phyloP scores from a whole-genome alignment of 108 stramenopile genomes.

The Mediolabrus comicus region DNA sequence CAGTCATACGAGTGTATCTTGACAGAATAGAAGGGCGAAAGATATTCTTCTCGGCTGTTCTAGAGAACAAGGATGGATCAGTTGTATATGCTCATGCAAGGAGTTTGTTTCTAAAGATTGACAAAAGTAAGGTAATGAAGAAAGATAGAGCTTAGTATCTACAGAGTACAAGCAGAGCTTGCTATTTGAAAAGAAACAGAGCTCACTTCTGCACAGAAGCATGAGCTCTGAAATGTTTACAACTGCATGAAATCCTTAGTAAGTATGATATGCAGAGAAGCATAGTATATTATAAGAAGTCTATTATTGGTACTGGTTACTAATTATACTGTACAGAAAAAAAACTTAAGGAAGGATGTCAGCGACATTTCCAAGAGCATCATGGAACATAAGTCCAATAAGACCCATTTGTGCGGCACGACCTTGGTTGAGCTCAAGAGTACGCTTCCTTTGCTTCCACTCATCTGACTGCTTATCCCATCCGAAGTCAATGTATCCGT shows the following conservation, averaged over 20 bases:
- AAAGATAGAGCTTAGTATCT: no score
- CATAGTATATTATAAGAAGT: not conserved
- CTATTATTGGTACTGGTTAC: not conserved
- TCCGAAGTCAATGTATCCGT: conserved; percentile 75
- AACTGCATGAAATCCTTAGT: no score
- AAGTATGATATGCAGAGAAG: no score
- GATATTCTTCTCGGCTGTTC: conserved; percentile 25
- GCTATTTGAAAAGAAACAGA: not conserved
- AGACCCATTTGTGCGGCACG: conserved; percentile 54
- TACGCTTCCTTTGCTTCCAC: conserved; percentile 11
- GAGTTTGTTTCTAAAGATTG: conserved; percentile 18
- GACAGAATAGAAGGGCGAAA: conserved; percentile 30
- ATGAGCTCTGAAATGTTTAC: not conserved
- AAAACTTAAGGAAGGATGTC: conserved; percentile 27
- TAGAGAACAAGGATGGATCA: conserved; percentile 39
- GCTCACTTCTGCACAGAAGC: not conserved
- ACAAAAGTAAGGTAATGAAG: not conserved
- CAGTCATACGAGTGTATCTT: conserved; percentile 33
- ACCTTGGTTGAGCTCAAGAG: conserved; percentile 57
- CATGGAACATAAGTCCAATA: conserved; percentile 50
- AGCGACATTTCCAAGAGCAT: conserved; percentile 10
- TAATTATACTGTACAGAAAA: conserved; percentile 5
- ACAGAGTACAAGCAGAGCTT: no score
- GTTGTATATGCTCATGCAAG: conserved; percentile 41
- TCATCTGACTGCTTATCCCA: conserved; percentile 54